phyloP scores from a whole-genome alignment of 225 moss, liverwort and hornwort genomes.

The Neckera pumila region DNA sequence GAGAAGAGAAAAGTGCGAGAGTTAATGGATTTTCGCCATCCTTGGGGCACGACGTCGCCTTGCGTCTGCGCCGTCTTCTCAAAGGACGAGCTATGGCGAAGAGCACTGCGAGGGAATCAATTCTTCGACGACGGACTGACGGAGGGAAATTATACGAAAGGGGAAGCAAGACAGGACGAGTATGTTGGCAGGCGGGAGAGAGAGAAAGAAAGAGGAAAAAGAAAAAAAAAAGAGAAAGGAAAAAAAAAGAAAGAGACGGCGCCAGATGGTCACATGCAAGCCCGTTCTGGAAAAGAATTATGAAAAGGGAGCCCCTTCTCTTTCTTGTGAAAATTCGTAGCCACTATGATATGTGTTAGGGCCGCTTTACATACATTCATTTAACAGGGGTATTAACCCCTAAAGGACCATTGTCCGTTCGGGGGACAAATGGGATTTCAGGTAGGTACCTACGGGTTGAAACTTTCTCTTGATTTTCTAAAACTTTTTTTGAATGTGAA shows the following conservation, averaged over 20 bases:
- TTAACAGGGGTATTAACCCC: too few relatives aligned
- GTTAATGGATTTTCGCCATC: not conserved
- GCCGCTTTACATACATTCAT: too few relatives aligned
- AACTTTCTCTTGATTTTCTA: too few relatives aligned
- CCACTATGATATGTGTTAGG: too few relatives aligned
- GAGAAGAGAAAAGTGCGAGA: not conserved
- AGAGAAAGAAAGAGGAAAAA: not conserved
- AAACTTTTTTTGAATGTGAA: too few relatives aligned
- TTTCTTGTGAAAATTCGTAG: not conserved
- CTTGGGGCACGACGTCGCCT: not conserved
- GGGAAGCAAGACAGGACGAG: not conserved
- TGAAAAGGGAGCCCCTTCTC: not conserved
- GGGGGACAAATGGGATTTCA: too few relatives aligned
- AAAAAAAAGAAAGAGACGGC: not conserved
- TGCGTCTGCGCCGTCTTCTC: not conserved
- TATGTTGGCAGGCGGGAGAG: not conserved
- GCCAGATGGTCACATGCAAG: not conserved
- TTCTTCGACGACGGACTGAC: not conserved
- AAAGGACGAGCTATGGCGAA: not conserved
- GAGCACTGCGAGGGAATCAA: not conserved
- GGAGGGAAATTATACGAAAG: not conserved
- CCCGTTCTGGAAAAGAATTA: not conserved
- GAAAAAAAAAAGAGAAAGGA: not conserved
- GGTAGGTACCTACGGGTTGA: too few relatives aligned
- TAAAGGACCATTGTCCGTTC: too few relatives aligned